Base-by-base conservation (phyloP, 2,329 filamentous ascomycete species). In the Colletotrichum sidae region DNA sequence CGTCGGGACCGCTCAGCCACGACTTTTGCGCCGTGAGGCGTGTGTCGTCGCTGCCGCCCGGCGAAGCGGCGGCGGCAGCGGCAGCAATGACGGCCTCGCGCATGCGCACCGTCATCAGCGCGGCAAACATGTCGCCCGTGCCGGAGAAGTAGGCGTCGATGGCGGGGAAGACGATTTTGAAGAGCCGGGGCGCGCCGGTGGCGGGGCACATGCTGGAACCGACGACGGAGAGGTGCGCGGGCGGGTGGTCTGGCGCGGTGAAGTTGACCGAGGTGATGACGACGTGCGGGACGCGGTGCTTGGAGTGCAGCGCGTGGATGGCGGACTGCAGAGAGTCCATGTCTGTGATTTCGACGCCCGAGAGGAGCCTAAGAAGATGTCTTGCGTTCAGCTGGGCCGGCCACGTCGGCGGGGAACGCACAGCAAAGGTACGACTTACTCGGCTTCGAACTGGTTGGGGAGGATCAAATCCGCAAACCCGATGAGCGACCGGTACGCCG, bases 111-210 rank as follows among this genome's bases (percentile, higher is more conserved):
- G 97, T 89, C 74, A 93, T 94, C 50, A 99, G 84, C 8, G 95
- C 95, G 37, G 94, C 95, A 75, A 99, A 98, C 95, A 99, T 97
- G 81, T 99, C 96, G 51, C 96, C 96, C 0, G 96, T 98, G 45
- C 96, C 96, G 72, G 92, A 94, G 79, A 98, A 99, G 83, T 96
- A 97, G 79, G 94, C 92, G 74, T 97, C 92, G 65, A 97, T 90
- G 35, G 91, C 88, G 0, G 95, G 94, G 61, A 97, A 93, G 60
- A 92, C 88, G 72, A 98, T 90, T 72, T 91, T 90, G 83, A 98
- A 99, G 56, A 95, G 85, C n/a, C 96, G 90, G 0, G 95, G 89
- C 68, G 78, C 81, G 51, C 83, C 86, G 60, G 83, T 85, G 8
- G 58, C 7, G 1, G 59, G 63, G 51, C 45, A 42, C 74, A 89